phyloP scores from a whole-genome alignment of 257 asterid genomes.

The Solanum tarijense region DNA sequence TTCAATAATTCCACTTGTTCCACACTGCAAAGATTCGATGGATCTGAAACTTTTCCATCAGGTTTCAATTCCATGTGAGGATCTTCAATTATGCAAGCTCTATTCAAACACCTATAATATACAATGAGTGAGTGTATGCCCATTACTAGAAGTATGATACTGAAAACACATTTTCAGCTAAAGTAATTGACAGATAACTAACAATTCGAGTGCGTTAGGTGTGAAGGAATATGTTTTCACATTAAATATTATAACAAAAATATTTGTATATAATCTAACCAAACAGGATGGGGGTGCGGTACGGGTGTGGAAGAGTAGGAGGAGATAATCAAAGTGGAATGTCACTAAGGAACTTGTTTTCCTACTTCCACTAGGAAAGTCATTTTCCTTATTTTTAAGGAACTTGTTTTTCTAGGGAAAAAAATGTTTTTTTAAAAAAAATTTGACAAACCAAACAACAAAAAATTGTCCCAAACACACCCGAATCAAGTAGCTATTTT shows the following conservation, averaged over 20 bases:
- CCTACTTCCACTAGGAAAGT: background rate
- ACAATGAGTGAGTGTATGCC: background rate
- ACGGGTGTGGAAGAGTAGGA: background rate
- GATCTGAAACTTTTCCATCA: conserved; percentile 4
- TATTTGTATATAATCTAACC: background rate
- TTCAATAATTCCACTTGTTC: conserved; percentile 9
- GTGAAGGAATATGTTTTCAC: background rate
- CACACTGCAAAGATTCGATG: conserved; percentile 5
- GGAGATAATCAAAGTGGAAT: background rate
- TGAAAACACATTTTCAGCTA: background rate
- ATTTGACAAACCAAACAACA: background rate
- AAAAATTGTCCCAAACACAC: background rate
- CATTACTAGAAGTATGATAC: background rate
- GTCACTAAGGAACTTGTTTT: background rate
- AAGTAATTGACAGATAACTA: background rate
- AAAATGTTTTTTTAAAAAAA: background rate
- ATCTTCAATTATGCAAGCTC: conserved; percentile 13
- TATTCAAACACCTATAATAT: conserved; percentile 6
- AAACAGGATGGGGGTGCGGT: background rate
- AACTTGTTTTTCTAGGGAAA: background rate
- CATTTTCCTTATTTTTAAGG: background rate
- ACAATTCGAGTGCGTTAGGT: background rate
- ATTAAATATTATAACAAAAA: too few species aligned
- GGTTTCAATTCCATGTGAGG: background rate
- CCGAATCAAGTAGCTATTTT: background rate